Evolutionary conservation across 305 asterid genomes (phyloP), one percentile per base, ranked within the genome.

Genomic region (Withania somnifera): DNA sequence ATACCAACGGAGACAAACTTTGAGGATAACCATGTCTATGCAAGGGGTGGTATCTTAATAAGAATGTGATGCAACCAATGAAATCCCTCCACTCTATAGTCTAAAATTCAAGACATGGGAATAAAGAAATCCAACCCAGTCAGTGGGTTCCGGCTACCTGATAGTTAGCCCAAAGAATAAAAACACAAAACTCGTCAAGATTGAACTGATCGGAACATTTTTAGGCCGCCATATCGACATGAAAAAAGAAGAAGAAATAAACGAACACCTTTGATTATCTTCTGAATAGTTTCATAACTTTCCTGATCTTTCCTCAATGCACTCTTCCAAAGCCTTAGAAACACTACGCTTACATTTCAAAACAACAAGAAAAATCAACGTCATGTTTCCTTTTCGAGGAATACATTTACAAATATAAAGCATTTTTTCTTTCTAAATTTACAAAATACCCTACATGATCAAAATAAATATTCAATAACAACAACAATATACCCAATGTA

Each of bases 201-300:
- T 13, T 11, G 8, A 20, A 61, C 71, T 81, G 63, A 26, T 24
- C 32, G 19, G 24, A 60, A 82, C 38, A 61, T 14, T 61, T 58
- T 28, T 28, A 28, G 42, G 7, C 56, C 1, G 10, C 36, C 36
- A 69, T 69, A 69, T 61, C 38, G 42, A 47, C 56, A 22, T 6
- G 20, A 15, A 26, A 73, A 76, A 15, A 51, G 2, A 7, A 63
- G 50, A 52, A 82, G 28, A 34, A 40, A 15, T 7, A 14, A 26
- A 22, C 3, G 3, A 58, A 22, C 80, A 94, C 98, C 97, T 89
- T 89, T 82, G 34, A 95, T 87, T 47, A 88, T 71, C 79, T 87
- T 89, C 81, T 77, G 87, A 86, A 92, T 50, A 79, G 79, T 81
- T 81, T 89, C 95, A 71, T 87, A 91, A 51, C 87, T 78, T 71